Evolutionary conservation across 768 basidiomycete species (phyloP), one percentile per base, ranked within the genome.

Genomic region (Tulasnella sp.): DNA sequence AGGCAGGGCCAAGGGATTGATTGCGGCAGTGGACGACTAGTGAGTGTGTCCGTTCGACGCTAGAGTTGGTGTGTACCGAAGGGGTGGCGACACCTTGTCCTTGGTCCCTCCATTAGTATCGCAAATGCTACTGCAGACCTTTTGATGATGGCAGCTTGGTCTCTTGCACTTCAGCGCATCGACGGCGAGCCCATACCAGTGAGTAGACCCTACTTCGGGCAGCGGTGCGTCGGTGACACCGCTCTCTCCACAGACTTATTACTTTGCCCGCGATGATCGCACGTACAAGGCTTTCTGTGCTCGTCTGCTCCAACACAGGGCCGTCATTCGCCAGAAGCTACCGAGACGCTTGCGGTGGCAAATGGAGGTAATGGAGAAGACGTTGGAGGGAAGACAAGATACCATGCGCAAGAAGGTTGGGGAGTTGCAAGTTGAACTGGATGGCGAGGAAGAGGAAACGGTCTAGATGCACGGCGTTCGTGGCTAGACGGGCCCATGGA

Each of bases 201-300:
- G 14, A 21, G 55, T 21, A 25, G 34, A 51, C 50, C 14, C 19
- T 49, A 23, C 29, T 39, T 35, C 29, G 15, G 41, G 49, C 31
- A 17, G n/a, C 11, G 14, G 34, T 37, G 21, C 58, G 12, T 23
- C 32, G 21, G 45, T 29, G 2, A 60, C 59, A 23, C 34, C 21
- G 25, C 31, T 31, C 25, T 23, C 36, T 32, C 50, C 65, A 17
- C 63, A 89, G 87, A 77, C 81, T n/a, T 92, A 86, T 61, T 90
- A 84, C 64, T 98, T 98, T 65, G 94, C 93, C 41, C 79, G 94
- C 19, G 94, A 98, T 68, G 84, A 90, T 60, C 80, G 93, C 34
- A 81, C 87, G 12, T 86, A 84, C 68, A 82, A 76, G 61, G 78
- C 81, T 2, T 86, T 90, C 58, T 63, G 65, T 19, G 74, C 77